Percentiles rank a stretch among this genome's conserved stretches.
Conservation (phyloP, 345 rosid species). For the Luvunga scandens region DNA sequence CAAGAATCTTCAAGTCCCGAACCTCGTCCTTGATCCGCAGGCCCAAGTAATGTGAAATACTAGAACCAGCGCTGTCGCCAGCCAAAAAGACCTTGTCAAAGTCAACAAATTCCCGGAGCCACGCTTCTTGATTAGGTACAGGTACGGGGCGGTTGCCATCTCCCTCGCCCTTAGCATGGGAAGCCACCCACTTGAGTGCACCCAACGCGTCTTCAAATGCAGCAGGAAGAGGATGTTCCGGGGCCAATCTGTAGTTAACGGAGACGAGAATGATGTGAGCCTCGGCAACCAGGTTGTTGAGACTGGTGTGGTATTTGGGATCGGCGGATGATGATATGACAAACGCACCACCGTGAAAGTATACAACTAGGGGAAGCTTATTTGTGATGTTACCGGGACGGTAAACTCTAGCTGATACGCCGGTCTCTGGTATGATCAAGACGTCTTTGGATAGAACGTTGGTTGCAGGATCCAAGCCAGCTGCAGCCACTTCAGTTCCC, state of each 20-base stretch:
- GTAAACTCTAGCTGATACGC: slow-evolving; percentile 62
- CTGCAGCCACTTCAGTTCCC: slow-evolving; percentile 45
- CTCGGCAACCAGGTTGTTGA: slow-evolving; percentile 55
- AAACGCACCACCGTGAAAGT: slow-evolving; percentile 90
- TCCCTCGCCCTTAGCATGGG: slow-evolving; percentile 19
- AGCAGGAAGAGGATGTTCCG: slow-evolving; percentile 67
- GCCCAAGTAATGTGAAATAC: slow-evolving; percentile 64
- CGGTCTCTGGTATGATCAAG: slow-evolving; percentile 43
- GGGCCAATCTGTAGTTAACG: slow-evolving; percentile 65
- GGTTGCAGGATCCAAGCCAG: slow-evolving; percentile 62
- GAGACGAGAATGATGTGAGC: slow-evolving; percentile 61
- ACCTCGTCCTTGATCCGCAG: slow-evolving; percentile 28
- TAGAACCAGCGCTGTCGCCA: slow-evolving; percentile 84
- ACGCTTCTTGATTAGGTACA: slow-evolving; percentile 19
- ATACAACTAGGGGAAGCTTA: slow-evolving; percentile 65
- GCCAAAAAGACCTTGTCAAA: slow-evolving; percentile 40
- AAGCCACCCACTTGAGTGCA: slow-evolving; percentile 50
- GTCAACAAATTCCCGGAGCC: slow-evolving; percentile 55
- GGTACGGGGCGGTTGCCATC: too few species aligned
- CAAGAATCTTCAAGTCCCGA: slow-evolving; percentile 34
- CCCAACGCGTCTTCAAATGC: slow-evolving; percentile 78
- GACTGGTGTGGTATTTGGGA: slow-evolving; percentile 58
- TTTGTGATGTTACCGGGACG: slow-evolving; percentile 29
- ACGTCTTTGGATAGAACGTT: slow-evolving; percentile 62
- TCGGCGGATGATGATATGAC: slow-evolving; percentile 47